These are phyloP conservation scores for Ormosia semicastrata DNA, from an alignment of 306 rosid genomes.

Conservation along the genomic window DNA sequence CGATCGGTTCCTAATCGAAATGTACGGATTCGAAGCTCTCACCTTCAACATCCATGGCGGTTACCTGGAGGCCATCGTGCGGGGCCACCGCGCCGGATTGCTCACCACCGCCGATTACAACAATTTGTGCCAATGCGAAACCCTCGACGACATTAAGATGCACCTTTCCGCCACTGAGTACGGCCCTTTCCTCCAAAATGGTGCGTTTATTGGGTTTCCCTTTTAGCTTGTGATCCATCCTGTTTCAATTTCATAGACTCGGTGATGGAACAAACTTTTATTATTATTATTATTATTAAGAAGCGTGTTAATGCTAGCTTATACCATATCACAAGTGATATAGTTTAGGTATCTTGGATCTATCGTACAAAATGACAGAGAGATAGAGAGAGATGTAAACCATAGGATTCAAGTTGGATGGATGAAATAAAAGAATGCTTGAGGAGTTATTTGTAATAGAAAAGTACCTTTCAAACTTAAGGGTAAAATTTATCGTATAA, in stretches of 20 bases:
- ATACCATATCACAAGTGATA: too few relatives aligned
- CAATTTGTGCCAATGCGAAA: conserved; percentile 96
- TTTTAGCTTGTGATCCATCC: neutral
- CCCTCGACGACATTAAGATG: conserved; percentile 98
- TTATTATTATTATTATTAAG: neutral
- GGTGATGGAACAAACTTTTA: too few relatives aligned
- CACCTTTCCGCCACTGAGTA: conserved; percentile 99
- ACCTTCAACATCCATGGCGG: conserved; percentile 96
- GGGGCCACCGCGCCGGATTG: conserved; percentile 88
- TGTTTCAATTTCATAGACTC: too few relatives aligned
- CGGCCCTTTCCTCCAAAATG: conserved; percentile 95
- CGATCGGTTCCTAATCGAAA: conserved; percentile 20
- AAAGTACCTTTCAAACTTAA: too few relatives aligned
- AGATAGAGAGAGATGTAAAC: too few relatives aligned
- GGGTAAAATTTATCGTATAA: too few relatives aligned
- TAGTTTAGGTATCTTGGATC: too few relatives aligned
- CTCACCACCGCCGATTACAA: conserved; percentile 90
- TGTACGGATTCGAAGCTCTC: conserved; percentile 96
- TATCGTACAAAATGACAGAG: too few relatives aligned
- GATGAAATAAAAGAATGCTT: too few relatives aligned
- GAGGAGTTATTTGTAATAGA: too few relatives aligned
- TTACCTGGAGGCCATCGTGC: conserved; percentile 92
- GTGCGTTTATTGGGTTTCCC: conserved; percentile 39
- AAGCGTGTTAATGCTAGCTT: too few relatives aligned
- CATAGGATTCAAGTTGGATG: too few relatives aligned